Evolutionary conservation across 805 yeast genomes (phyloP), one percentile per base, ranked within the genome.

Genomic region (Hanseniaspora meyeri): DNA sequence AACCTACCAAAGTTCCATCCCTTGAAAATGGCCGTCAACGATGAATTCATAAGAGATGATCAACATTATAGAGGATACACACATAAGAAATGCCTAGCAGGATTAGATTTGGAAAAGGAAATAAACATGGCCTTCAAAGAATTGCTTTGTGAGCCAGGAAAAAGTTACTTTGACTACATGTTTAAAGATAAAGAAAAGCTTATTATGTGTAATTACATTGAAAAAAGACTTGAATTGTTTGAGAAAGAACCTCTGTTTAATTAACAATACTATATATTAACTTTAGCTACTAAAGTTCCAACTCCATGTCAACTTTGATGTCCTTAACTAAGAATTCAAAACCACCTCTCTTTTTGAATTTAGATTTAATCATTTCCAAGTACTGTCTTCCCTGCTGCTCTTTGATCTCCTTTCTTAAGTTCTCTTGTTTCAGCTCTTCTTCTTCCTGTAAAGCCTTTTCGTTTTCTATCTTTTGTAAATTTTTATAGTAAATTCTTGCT

Each of bases 401-500:
- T 37, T 46, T 20, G 34, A 49, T 47, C 24, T 40, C 77, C 38
- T 71, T 74, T 20, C 67, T 67, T 50, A 67, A 66, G 34, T 68
- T 70, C 40, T 66, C 70, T 14, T 66, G 55, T 53, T 74, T 76
- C 58, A 75, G 74, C 55, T 73, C 74, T 51, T 73, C 72, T 7
- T 80, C 82, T 57, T 78, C 77, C 37, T 72, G 76, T 57, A 79
- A 72, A 2, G 83, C 85, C 66, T 75, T 77, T 61, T 77, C 81
- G 61, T 82, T 80, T 60, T 77, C 83, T 59, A 75, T 77, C 59
- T 75, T 75, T 59, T 76, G 80, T 49, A 75, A 71, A 57, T 68
- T 77, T 49, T 75, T 73, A 53, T 89, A 88, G 69, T 87, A 91
- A 59, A 87, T 80, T 64, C 87, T 80, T 0, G 97, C 87, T 59